phyloP scores from a whole-genome alignment of 169 alveolate species.

The Plasmodium knowlesi region DNA sequence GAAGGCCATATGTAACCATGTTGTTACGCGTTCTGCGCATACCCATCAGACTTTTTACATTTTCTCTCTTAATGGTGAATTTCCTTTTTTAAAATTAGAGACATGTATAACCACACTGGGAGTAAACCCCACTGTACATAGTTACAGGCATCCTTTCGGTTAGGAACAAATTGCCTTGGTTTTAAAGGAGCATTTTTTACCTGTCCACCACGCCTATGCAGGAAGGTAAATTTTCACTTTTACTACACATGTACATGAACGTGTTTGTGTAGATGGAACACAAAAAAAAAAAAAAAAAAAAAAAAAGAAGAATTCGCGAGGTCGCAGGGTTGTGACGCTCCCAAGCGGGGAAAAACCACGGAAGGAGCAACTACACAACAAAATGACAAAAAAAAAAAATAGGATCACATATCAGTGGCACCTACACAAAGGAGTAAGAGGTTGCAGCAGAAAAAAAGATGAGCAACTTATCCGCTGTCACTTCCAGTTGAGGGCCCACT shows the following conservation, averaged over 20 bases:
- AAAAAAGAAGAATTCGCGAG: no score
- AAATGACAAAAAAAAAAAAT: neutral
- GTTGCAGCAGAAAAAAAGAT: neutral
- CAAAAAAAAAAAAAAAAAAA: no score
- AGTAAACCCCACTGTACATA: neutral
- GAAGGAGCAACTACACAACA: neutral
- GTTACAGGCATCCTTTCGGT: neutral
- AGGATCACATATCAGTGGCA: neutral
- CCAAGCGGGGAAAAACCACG: neutral
- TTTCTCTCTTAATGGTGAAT: neutral
- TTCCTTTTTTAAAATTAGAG: neutral
- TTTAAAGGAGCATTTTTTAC: neutral
- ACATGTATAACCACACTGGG: neutral
- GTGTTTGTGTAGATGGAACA: neutral
- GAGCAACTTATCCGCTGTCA: constrained; percentile 16
- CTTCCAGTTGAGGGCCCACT: constrained; percentile 91
- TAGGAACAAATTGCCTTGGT: neutral
- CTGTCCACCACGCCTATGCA: neutral
- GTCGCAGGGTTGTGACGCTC: neutral
- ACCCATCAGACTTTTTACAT: neutral
- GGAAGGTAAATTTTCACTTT: neutral
- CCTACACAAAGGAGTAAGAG: neutral
- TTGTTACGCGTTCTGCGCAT: neutral
- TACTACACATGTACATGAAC: neutral
- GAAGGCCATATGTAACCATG: neutral